Evolutionary conservation across 2,329 filamentous ascomycete genomes (phyloP).

Genomic region (Aspergillus terreus): DNA sequence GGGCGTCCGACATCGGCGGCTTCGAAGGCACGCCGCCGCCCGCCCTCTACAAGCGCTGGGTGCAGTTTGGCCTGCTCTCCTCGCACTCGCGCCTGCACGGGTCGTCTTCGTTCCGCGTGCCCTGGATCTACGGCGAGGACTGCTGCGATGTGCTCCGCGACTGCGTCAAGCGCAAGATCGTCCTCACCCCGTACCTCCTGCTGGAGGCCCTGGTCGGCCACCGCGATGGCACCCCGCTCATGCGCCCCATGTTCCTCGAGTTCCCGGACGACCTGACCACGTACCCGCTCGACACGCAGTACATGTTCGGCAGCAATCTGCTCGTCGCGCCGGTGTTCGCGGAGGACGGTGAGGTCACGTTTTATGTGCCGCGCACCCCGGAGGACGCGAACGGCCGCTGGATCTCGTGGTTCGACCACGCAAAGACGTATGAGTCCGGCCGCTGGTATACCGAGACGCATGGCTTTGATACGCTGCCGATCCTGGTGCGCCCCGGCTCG

Average conservation of each 20-base stretch:
- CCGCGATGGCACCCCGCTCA: constrained; percentile 56
- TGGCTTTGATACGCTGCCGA: constrained; percentile 55
- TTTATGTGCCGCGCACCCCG: constrained; percentile 55
- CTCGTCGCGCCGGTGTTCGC: constrained; percentile 63
- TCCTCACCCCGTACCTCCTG: constrained; percentile 57
- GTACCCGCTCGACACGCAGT: constrained; percentile 67
- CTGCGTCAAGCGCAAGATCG: constrained; percentile 52
- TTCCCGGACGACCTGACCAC: constrained; percentile 67
- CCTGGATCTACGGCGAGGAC: constrained; percentile 67
- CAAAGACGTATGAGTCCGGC: constrained; percentile 34
- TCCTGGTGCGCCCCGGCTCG: constrained; percentile 52
- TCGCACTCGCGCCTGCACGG: constrained; percentile 69
- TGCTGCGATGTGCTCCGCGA: constrained; percentile 56
- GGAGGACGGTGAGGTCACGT: constrained; percentile 60
- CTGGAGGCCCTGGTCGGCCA: constrained; percentile 50
- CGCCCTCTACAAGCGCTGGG: constrained; percentile 74
- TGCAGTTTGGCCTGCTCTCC: constrained; percentile 69
- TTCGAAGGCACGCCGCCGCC: constrained; percentile 66
- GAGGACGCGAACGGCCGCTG: constrained; percentile 49
- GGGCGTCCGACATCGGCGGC: constrained; percentile 68
- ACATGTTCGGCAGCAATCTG: constrained; percentile 66
- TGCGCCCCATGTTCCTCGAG: constrained; percentile 65
- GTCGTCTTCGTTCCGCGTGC: constrained; percentile 67
- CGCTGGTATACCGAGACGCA: constrained; percentile 61
- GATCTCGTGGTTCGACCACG: constrained; percentile 48